Evolutionary conservation across 768 basidiomycete species (phyloP).

Genomic region (Boletus vinaceobasis): DNA sequence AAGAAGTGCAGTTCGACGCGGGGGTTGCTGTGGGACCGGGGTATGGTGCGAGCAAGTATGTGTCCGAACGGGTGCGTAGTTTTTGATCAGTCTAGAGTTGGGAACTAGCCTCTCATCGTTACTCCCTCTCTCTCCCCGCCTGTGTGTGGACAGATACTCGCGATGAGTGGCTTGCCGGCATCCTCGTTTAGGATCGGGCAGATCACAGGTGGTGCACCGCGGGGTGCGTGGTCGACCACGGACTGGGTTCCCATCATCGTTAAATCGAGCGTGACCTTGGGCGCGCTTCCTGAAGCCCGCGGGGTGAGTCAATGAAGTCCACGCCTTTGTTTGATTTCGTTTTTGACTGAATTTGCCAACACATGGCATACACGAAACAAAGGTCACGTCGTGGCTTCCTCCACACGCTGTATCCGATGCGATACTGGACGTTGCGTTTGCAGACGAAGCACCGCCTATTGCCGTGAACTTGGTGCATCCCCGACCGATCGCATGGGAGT

Average conservation of each 20-base stretch:
- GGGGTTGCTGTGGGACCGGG: slow-evolving; percentile 32
- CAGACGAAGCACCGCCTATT: slow-evolving; percentile 12
- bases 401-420: slow-evolving; percentile 23
- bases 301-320: slow-evolving; percentile 20
- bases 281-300: slow-evolving; percentile 28
- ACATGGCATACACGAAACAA: neutral
- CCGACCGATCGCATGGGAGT: slow-evolving; percentile 26
- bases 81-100: neutral
- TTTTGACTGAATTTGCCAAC: neutral
- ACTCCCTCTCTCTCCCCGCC: neutral
- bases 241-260: slow-evolving; percentile 39
- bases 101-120: neutral
- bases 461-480: slow-evolving; percentile 35
- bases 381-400: slow-evolving; percentile 30
- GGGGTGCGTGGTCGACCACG: slow-evolving; percentile 37
- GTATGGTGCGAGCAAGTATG: slow-evolving; percentile 36
- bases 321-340: neutral
- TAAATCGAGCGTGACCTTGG: slow-evolving; percentile 32
- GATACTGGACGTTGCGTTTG: slow-evolving; percentile 30
- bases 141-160: slow-evolving; percentile 22
- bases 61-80: slow-evolving; percentile 16
- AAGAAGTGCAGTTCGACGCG: slow-evolving; percentile 28
- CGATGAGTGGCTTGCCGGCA: slow-evolving; percentile 29
- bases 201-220: slow-evolving; percentile 30
- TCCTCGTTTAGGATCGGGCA: slow-evolving; percentile 37